These are phyloP conservation scores for Boehmeria nivea DNA, from an alignment of 306 rosid genomes.

Conservation along the genomic window DNA sequence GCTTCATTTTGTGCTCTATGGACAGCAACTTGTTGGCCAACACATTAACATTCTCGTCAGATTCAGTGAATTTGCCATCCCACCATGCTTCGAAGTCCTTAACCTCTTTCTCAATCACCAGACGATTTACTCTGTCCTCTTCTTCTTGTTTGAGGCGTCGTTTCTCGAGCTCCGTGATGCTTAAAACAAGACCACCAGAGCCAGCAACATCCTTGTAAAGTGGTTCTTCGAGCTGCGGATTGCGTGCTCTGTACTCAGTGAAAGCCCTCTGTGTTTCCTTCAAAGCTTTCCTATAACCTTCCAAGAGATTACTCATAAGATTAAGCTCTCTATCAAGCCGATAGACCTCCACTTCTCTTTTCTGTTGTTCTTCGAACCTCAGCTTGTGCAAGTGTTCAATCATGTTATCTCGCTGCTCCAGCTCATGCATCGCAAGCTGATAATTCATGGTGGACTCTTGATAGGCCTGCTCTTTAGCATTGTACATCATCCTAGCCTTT, in stretches of 20 bases:
- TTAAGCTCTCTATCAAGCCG: constrained; percentile 68
- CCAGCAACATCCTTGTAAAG: constrained; percentile 87
- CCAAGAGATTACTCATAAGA: constrained; percentile 62
- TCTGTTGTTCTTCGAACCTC: constrained; percentile 65
- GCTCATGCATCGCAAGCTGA: constrained; percentile 51
- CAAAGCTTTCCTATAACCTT: constrained; percentile 73
- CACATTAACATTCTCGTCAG: constrained; percentile 28
- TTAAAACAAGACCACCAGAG: constrained; percentile 86
- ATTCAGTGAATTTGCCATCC: constrained; percentile 32
- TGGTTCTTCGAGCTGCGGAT: constrained; percentile 67
- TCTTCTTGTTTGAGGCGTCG: constrained; percentile 67
- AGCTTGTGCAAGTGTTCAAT: constrained; percentile 54
- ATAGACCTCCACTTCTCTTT: constrained; percentile 49
- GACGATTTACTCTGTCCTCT: constrained; percentile 51
- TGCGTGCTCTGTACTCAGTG: constrained; percentile 51
- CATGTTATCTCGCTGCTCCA: constrained; percentile 56
- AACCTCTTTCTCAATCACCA: constrained; percentile 37
- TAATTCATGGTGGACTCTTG: constrained; percentile 43
- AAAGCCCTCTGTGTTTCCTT: constrained; percentile 63
- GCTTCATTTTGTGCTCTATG: constrained; percentile 40
- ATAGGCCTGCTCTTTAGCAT: constrained; percentile 51
- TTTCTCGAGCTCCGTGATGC: constrained; percentile 69
- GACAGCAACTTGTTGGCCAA: constrained; percentile 38
- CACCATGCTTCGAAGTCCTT: constrained; percentile 50
- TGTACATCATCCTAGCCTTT: constrained; percentile 60